phyloP scores from a whole-genome alignment of 495 filamentous ascomycete genomes.

The Penicillium fimorum region DNA sequence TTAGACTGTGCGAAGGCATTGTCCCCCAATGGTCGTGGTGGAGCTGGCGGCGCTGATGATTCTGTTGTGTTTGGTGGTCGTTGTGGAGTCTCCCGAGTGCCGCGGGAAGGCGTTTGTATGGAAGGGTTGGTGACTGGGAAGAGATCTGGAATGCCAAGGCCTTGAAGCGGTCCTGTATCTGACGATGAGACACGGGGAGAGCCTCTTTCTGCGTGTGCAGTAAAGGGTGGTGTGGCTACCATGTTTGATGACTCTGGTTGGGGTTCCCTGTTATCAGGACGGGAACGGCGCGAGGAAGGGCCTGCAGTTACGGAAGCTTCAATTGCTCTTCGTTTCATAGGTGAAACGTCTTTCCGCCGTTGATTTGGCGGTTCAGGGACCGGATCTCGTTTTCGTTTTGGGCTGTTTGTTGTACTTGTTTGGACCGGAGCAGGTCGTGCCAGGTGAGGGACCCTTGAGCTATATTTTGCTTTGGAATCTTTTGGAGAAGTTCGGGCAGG shows the following conservation, averaged over 20 bases:
- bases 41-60: neutral
- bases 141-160: constrained; percentile 1
- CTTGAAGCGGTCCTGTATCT: neutral
- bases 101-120: neutral
- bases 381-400: constrained; percentile 12
- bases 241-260: neutral
- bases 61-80: neutral
- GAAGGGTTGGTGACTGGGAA: neutral
- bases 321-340: constrained; percentile 13
- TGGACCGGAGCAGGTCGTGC: neutral
- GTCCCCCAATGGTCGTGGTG: constrained; percentile 4
- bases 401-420: neutral
- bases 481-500: neutral
- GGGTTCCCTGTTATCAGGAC: neutral
- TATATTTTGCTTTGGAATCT: neutral
- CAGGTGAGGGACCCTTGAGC: neutral
- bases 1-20: constrained; percentile 8
- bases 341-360: neutral
- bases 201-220: neutral
- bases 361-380: neutral
- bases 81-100: neutral
- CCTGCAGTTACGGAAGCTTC: neutral
- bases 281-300: neutral
- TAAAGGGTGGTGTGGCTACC: neutral
- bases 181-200: neutral